phyloP scores from a whole-genome alignment of 441 rosid species.

The Francoa sonchifolia region DNA sequence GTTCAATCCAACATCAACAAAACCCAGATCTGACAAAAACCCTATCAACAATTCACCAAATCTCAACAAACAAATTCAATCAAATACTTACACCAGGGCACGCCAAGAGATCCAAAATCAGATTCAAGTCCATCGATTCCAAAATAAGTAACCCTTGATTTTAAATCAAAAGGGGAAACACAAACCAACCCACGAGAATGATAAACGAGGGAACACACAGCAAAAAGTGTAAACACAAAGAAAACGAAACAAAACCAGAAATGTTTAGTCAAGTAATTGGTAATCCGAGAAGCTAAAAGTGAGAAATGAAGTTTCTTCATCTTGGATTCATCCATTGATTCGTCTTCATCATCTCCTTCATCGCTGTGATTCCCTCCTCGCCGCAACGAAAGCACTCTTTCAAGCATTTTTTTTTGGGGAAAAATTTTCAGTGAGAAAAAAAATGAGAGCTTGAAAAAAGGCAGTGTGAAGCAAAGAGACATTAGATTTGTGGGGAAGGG shows the following conservation, averaged over 20 bases:
- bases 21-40: conserved; percentile 4
- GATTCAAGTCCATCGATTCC: conserved; percentile 72
- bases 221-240: conserved; percentile 29
- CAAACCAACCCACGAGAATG: conserved; percentile 62
- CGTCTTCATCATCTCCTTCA: conserved; percentile 6
- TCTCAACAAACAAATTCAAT: conserved; percentile 4
- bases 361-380: conserved; percentile 13
- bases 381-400: conserved; percentile 12
- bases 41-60: background rate
- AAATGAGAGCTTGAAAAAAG: too few species aligned
- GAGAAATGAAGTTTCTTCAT: conserved; percentile 55
- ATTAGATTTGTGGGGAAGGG: too few species aligned
- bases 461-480: too few species aligned
- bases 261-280: conserved; percentile 4
- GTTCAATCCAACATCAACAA: background rate
- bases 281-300: conserved; percentile 24
- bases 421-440: too few species aligned
- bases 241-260: conserved; percentile 42
- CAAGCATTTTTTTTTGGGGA: conserved; percentile 6
- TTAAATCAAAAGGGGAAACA: conserved; percentile 54
- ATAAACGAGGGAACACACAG: conserved; percentile 29
- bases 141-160: conserved; percentile 56
- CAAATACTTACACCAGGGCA: conserved; percentile 87
- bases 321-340: conserved; percentile 55
- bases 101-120: conserved; percentile 86